Evolutionary conservation across 2,329 filamentous ascomycete genomes (phyloP), one percentile per base, ranked within the genome.

Genomic region (Saccharata proteae): DNA sequence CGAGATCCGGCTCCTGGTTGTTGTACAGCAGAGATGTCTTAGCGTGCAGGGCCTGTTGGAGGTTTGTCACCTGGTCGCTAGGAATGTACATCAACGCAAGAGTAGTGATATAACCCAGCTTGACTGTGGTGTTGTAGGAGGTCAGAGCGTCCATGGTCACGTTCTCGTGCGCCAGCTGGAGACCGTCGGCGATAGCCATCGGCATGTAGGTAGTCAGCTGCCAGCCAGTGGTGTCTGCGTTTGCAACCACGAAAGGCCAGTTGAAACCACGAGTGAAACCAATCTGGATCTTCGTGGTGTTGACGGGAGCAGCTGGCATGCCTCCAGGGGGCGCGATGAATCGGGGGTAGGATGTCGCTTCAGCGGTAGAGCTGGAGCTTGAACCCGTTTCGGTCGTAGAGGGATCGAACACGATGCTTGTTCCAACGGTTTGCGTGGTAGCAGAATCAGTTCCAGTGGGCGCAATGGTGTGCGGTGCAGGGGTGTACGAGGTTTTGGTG

Each of bases 151-250:
- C 67, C 62, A 93, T 79, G 25, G 65, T 57, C 29, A 85, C 63
- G 33, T 79, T 62, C 12, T 64, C 44, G 5, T 38, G 23, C 4
- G 43, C 45, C 31, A 65, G 52, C 31, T 54, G 53, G 7, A 93
- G 61, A 25, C 72, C 79, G 40, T 77, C 70, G 2, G 70, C 62
- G 29, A 93, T 65, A 41, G 81, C 83, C 31, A 64, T 45, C 0
- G 85, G 85, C 4, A 94, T 63, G 41, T 73, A 80, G 32, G 71
- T 60, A 62, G 94, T 93, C 47, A 98, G 82, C 57, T 96, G 88
- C 22, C 74, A 74, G 4, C 83, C 80, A 12, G 85, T 35, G 8
- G 33, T 80, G 40, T 77, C 67, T 10, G 74, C 65, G 39, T 79
- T 74, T 14, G 62, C 64, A 8, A 79, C 76, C 16, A 96, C 80